Evolutionary conservation across 208 protist species (phyloP).

Genomic region (Wallacemonas sp.): DNA sequence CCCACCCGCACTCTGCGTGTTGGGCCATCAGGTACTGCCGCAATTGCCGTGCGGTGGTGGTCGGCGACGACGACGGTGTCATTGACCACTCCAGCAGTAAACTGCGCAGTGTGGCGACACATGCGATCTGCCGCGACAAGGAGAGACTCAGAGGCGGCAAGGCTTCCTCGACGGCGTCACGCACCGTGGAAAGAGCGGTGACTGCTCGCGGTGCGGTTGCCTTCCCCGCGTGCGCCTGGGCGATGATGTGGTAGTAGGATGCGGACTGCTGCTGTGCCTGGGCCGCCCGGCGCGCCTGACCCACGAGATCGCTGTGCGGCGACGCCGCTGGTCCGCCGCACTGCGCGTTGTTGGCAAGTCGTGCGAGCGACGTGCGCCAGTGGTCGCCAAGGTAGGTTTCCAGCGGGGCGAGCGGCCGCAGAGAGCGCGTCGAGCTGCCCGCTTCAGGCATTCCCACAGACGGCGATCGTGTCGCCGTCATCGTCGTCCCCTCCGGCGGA

Average conservation of each 20-base stretch:
- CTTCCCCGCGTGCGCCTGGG: neutral
- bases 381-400: conserved; percentile 1
- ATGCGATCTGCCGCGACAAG: conserved; percentile 28
- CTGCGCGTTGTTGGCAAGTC: neutral
- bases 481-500: neutral
- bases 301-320: too few species aligned
- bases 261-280: neutral
- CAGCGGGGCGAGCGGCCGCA: neutral
- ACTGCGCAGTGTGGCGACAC: conserved; percentile 24
- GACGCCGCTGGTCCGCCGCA: too few species aligned
- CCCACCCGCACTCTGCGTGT: neutral
- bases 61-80: neutral
- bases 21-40: conserved; percentile 24
- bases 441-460: neutral
- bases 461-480: neutral
- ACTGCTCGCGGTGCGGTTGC: conserved; percentile 12
- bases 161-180: conserved; percentile 19
- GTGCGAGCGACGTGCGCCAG: neutral
- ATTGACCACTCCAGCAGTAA: conserved; percentile 4
- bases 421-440: neutral
- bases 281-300: neutral
- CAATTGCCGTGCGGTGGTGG: neutral
- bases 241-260: conserved; percentile 9
- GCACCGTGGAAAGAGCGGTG: conserved; percentile 5
- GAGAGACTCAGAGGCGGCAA: conserved; percentile 29